Conservation (phyloP, 2,329 filamentous ascomycete genomes). For the Nemania serpens region DNA sequence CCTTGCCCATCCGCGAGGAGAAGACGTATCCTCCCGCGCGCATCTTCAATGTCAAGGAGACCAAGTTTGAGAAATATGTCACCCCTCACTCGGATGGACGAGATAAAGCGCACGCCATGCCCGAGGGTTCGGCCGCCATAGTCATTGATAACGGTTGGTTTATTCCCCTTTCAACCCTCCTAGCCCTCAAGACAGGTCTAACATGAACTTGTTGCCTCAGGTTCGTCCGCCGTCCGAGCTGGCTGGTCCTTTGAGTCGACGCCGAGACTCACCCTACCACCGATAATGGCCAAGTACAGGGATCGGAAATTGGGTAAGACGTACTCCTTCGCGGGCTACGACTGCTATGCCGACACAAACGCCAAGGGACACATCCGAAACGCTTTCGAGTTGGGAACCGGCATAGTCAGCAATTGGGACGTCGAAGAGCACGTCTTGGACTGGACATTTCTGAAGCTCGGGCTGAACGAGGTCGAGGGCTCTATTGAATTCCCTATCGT, state of each 20-base stretch:
- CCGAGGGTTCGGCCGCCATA: slow-evolving; percentile 71
- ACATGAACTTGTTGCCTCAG: slow-evolving; percentile 50
- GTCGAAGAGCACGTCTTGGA: slow-evolving; percentile 94
- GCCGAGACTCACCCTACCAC: slow-evolving; percentile 81
- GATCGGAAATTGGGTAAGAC: slow-evolving; percentile 92
- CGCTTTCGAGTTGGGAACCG: slow-evolving; percentile 87
- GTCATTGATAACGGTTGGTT: slow-evolving; percentile 93
- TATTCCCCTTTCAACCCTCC: background rate
- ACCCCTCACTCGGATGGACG: slow-evolving; percentile 69
- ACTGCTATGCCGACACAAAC: slow-evolving; percentile 94
- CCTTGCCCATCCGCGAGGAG: slow-evolving; percentile 46
- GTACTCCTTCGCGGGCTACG: slow-evolving; percentile 88
- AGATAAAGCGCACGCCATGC: slow-evolving; percentile 63
- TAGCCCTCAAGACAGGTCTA: slow-evolving; percentile 10
- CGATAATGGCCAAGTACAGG: slow-evolving; percentile 92
- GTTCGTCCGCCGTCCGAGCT: slow-evolving; percentile 85
- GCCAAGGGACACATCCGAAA: slow-evolving; percentile 88
- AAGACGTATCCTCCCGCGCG: slow-evolving; percentile 58
- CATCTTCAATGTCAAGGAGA: slow-evolving; percentile 66
- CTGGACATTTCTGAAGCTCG: slow-evolving; percentile 92
- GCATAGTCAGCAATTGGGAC: slow-evolving; percentile 96
- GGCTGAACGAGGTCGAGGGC: slow-evolving; percentile 76
- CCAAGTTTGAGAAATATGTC: slow-evolving; percentile 61
- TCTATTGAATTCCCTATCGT: slow-evolving; percentile 84
- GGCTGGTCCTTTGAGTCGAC: slow-evolving; percentile 91